Evolutionary conservation across 23 red algal species (phyloP).

Genomic region (Cyanidium caldarium): DNA sequence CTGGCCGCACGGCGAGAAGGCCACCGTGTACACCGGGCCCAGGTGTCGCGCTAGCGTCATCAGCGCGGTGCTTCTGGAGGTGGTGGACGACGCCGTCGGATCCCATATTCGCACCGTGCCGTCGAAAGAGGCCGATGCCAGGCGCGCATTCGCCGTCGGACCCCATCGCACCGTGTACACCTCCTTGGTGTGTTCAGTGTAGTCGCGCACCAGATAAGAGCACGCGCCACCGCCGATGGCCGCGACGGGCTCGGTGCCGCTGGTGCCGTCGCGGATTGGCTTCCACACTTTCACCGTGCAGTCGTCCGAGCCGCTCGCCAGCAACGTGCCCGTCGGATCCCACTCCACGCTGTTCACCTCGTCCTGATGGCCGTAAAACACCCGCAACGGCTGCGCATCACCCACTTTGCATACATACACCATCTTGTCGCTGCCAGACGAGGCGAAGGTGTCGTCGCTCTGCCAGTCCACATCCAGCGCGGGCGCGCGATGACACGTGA

Average conservation of each 20-base stretch:
- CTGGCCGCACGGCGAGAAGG: slow-evolving; percentile 70
- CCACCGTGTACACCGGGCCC: slow-evolving; percentile 69
- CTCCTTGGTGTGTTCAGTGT: slow-evolving; percentile 74
- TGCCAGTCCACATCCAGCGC: slow-evolving; percentile 83
- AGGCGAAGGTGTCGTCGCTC: slow-evolving; percentile 74
- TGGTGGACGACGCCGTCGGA: not conserved
- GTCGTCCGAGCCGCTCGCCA: slow-evolving; percentile 93
- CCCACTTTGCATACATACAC: slow-evolving; percentile 56
- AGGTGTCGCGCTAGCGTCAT: slow-evolving; percentile 57
- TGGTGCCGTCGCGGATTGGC: not conserved
- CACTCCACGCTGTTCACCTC: slow-evolving; percentile 84
- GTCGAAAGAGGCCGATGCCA: slow-evolving; percentile 93
- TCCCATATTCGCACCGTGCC: slow-evolving; percentile 84
- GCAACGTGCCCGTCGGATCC: slow-evolving; percentile 66
- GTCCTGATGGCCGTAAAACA: slow-evolving; percentile 67
- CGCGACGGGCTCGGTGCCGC: not conserved
- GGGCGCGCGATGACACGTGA: slow-evolving; percentile 53
- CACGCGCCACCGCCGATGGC: not conserved
- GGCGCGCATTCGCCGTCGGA: slow-evolving; percentile 35
- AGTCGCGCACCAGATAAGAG: slow-evolving; percentile 31
- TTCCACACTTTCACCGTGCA: slow-evolving; percentile 84
- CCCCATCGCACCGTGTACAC: slow-evolving; percentile 79
- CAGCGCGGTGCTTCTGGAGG: slow-evolving; percentile 20
- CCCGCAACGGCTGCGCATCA: slow-evolving; percentile 32
- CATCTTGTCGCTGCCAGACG: slow-evolving; percentile 82